Base-by-base conservation (phyloP, 345 rosid genomes). In the Bruguiera parviflora region DNA sequence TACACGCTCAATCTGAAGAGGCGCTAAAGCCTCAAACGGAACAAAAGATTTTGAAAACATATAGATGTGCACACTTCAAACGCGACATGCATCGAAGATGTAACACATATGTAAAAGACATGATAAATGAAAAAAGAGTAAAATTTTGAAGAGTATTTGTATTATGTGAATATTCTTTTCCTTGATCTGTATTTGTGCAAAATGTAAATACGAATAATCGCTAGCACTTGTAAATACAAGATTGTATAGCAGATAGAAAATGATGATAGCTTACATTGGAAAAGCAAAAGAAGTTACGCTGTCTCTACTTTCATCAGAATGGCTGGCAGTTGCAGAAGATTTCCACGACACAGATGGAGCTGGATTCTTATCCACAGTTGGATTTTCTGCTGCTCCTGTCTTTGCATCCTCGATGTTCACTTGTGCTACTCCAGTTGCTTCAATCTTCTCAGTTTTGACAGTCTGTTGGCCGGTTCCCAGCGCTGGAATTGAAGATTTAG, bases 271-370 rank as follows among this genome's bases (percentile, higher is more conserved):
- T 74, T 82, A 87, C 96, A 82, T 51, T 31, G 92, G 86, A 73
- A 87, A 84, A 58, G 90, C 68, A 75, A 87, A 85, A 28, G 91
- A 82, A 10, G 49, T 60, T 1, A 74, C 1, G 69, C 90, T 80
- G 60, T 75, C 75, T 37, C 75, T 75, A 67, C 88, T 88, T 10
- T 53, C 80, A 53, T 72, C 68, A 56, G 92, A 88, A 79, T 49
- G 75, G 64, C 66, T 71, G 8, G 82, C 75, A 49, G 29, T 25
- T 7, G 68, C 64, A 43, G 83, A 68, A 46, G 89, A 71, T 67
- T 65, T 71, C 78, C 79, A 61, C 21, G 82, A 65, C 43, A 67
- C 78, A 4, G 65, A 60, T 10, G 74, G 70, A 58, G 56, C 70
- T 68, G 69, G 66, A 59, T 73, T 52, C 32, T 52, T 71, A 73